Base-by-base conservation (phyloP, 495 filamentous ascomycete genomes). In the Podospora pseudopauciseta region DNA sequence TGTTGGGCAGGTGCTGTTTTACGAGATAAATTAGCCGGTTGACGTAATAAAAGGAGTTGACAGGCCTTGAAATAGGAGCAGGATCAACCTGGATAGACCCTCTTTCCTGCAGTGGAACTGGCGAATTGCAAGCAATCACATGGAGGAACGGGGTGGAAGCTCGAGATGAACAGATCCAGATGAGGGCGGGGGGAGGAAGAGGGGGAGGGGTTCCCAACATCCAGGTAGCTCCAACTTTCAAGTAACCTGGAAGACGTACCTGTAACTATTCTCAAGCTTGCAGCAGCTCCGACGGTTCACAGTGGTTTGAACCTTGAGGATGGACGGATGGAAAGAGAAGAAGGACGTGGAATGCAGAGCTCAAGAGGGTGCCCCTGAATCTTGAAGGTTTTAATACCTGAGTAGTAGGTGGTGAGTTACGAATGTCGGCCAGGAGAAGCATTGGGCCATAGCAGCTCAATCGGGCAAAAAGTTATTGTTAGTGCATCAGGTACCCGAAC, bases 1-100 rank as follows among this genome's bases (percentile, higher is more conserved):
- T 39, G 56, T 64, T 67, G 60, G 64, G 63, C 39, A 57, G 44
- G 28, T 28, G 44, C 34, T 70, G 59, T 68, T 73, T 67, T 65
- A 65, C n/a, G 44, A 70, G 64, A 72, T 58, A 44, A 65, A 75
- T 77, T 78, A 76, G 72, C 70, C 66, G 65, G 73, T 78, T 78
- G 76, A 78, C 76, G 74, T 78, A 78, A 78, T 78, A 65, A 68
- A 19, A 63, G 60, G 64, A 27, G 28, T 23, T 60, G 65, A 60
- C 61, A 64, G 65, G 28, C 59, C 60, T 65, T 61, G 57, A 62
- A 53, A 60, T 63, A 44, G 26, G 54, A 70, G 60, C 62, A 70
- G 61, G 68, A 67, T 74, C 62, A 60, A 54, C 65, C 60, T 65
- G 68, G 70, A 68, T 68, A 55, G 67, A 66, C 70, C 55, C 68